phyloP scores from a whole-genome alignment of 345 rosid genomes.

The Sonneratia alba region DNA sequence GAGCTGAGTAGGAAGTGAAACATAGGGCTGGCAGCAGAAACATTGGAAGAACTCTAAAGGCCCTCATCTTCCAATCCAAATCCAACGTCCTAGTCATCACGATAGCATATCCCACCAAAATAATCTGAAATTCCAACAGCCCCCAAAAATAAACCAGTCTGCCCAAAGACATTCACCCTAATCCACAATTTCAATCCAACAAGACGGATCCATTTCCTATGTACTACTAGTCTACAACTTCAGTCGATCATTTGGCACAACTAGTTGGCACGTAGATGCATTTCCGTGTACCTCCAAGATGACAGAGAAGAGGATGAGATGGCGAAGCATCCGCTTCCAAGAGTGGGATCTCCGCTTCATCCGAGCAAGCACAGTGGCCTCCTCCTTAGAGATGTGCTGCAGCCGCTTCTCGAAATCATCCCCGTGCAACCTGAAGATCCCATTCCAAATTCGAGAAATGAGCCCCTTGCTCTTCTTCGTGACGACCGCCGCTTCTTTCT shows the following conservation, averaged over 20 bases:
- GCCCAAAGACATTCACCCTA: neutral
- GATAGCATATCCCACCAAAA: conserved; percentile 36
- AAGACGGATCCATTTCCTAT: neutral
- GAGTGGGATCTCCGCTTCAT: conserved; percentile 52
- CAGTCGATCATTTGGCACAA: neutral
- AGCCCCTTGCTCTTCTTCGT: conserved; percentile 49
- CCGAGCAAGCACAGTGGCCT: conserved; percentile 56
- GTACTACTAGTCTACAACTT: neutral
- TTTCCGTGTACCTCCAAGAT: conserved; percentile 52
- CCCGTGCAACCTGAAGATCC: conserved; percentile 41
- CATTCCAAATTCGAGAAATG: conserved; percentile 64
- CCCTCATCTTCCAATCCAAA: conserved; percentile 44
- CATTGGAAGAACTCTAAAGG: conserved; percentile 35
- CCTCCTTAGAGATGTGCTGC: conserved; percentile 72
- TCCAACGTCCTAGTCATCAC: conserved; percentile 33
- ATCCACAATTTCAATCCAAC: neutral
- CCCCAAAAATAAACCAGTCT: neutral
- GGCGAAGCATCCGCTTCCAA: conserved; percentile 50
- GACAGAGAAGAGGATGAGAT: conserved; percentile 54
- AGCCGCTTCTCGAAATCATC: conserved; percentile 93
- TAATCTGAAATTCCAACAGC: conserved; percentile 16
- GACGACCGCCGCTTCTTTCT: conserved; percentile 7
- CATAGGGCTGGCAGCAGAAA: conserved; percentile 37
- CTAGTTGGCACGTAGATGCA: neutral
- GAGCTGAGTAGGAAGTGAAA: conserved; percentile 24